phyloP scores from a whole-genome alignment of 2,329 filamentous ascomycete species.

The Emericellopsis cladophorae region DNA sequence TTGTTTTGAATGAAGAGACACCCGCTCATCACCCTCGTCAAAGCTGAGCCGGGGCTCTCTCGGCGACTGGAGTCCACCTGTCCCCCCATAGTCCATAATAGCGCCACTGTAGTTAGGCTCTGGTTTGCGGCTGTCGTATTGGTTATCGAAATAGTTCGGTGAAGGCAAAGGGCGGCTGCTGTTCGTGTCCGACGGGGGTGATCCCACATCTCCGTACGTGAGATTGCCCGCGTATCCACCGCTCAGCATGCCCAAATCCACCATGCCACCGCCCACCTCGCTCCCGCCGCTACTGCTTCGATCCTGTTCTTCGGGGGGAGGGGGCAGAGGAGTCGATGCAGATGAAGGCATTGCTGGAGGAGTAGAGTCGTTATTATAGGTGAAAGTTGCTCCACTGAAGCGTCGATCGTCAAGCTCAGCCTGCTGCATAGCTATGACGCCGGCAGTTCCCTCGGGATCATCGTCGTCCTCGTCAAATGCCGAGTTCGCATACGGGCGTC shows the following conservation, averaged over 20 bases:
- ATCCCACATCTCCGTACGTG: constrained; percentile 34
- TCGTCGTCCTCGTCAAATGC: constrained; percentile 46
- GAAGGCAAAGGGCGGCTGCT: constrained; percentile 35
- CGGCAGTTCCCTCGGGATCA: constrained; percentile 77
- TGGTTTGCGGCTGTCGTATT: constrained; percentile 14
- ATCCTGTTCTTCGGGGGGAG: constrained; percentile 34
- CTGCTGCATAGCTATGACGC: constrained; percentile 70
- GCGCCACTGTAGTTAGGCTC: constrained; percentile 41
- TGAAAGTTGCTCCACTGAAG: constrained; percentile 18
- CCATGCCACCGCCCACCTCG: constrained; percentile 45
- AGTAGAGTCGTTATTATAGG: constrained; percentile 14
- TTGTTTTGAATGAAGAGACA: constrained; percentile 40
- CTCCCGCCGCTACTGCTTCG: constrained; percentile 61
- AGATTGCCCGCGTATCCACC: constrained; percentile 52
- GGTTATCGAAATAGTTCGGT: constrained; percentile 19
- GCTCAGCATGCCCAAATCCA: constrained; percentile 64
- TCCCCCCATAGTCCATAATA: constrained; percentile 75
- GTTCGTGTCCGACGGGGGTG: constrained; percentile 24
- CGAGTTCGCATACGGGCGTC: neutral
- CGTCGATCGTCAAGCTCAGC: constrained; percentile 66
- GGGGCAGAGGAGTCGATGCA: constrained; percentile 23
- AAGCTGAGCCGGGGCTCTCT: constrained; percentile 68
- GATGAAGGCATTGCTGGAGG: constrained; percentile 8
- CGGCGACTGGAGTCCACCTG: constrained; percentile 76
- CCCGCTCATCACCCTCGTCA: constrained; percentile 79